Base-by-base conservation (phyloP, 2,329 filamentous ascomycete genomes). In the Fusarium sambucinum region DNA sequence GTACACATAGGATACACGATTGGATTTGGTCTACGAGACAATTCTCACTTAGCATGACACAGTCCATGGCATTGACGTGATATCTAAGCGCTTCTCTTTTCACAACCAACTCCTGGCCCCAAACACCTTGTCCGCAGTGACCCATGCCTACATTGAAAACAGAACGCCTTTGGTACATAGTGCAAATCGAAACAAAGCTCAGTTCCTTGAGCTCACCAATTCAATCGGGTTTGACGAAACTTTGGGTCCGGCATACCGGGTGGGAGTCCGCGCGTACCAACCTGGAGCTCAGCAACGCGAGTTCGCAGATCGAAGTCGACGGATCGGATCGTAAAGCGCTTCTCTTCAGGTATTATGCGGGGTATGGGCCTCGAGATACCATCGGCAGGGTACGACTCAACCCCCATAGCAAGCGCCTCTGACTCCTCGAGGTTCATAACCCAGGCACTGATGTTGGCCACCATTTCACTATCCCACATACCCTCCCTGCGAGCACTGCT, bases 391-490 rank as follows among this genome's bases (percentile, higher is more conserved):
- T 60, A 60, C 4, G 58, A 52, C 48, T 74, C 57, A 17, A 52
- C 42, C 1, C 63, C 70, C 38, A 68, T 68, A 37, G 73, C 76
- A 6, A 80, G 77, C 7, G 74, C 59, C 4, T 82, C 80, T 9
- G 80, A 81, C 68, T 89, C 86, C 68, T 89, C 86, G 17, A 88
- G 80, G 11, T 80, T 77, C 74, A 85, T 82, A 37, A 88, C 80
- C 85, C 86, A 88, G 59, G 80, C 80, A 46, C 82, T 83, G 67
- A 89, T 87, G 10, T 82, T 82, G 2, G 86, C 86, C 13, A 83
- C 81, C 62, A 89, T 80, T 66, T 87, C 84, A 70, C 86, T 89
- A 71, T 92, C 89, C 89, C 89, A 92, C 83, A 91, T 89, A 23
- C 87, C 89, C 77, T 92, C 90, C 48, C 89, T 81, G 45, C 89